Conservation (phyloP, 2,329 filamentous ascomycete species). For the Cladosporium sp. region DNA sequence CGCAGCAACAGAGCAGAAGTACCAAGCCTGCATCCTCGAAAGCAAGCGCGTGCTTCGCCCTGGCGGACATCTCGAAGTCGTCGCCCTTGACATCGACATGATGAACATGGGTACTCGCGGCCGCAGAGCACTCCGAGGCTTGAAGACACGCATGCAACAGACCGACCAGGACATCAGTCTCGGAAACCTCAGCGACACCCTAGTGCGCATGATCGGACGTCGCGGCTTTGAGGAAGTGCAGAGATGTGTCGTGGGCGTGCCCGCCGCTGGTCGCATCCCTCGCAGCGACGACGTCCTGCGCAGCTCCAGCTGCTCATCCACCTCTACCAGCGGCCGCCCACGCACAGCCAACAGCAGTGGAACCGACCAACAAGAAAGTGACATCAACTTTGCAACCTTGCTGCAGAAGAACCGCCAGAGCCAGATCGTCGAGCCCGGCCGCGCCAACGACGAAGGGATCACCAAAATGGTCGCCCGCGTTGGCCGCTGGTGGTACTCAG, state of each 20-base stretch:
- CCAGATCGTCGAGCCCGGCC: constrained; percentile 34
- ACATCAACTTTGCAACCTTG: constrained; percentile 32
- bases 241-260: constrained; percentile 74
- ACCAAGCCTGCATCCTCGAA: constrained; percentile 71
- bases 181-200: constrained; percentile 52
- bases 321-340: constrained; percentile 12
- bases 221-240: constrained; percentile 72
- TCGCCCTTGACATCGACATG: constrained; percentile 75
- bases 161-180: constrained; percentile 62
- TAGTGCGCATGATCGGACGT: constrained; percentile 67
- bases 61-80: constrained; percentile 76
- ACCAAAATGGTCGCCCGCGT: constrained; percentile 90
- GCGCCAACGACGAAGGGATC: constrained; percentile 74
- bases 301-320: constrained; percentile 28
- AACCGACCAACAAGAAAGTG: constrained; percentile 16
- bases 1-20: constrained; percentile 66
- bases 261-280: constrained; percentile 59
- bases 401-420: constrained; percentile 47
- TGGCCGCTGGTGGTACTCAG: constrained; percentile 93
- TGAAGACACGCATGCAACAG: constrained; percentile 70
- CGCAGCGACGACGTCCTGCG: constrained; percentile 36
- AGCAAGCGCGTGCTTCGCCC: constrained; percentile 76
- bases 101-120: constrained; percentile 77
- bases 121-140: constrained; percentile 65
- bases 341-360: constrained; percentile 9